Evolutionary conservation across 192 early-diverging fungal species (phyloP).

Genomic region (Mortierella antarctica): DNA sequence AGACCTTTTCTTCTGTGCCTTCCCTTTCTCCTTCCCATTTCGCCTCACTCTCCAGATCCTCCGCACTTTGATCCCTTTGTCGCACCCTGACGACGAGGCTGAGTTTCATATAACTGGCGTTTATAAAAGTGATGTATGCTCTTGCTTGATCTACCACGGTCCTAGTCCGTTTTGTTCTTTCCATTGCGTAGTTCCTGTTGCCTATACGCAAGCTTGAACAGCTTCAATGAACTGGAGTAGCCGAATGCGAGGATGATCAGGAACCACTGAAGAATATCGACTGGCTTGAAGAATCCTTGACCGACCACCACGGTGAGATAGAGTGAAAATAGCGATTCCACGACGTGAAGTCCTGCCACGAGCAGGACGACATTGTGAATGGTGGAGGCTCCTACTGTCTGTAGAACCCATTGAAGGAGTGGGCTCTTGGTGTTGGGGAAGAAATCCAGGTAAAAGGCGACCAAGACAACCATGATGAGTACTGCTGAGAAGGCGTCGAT

Average conservation of each 20-base stretch:
- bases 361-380: conserved; percentile 16
- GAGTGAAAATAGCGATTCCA: conserved; percentile 25
- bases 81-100: too few species aligned
- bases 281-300: conserved; percentile 8
- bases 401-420: conserved; percentile 21
- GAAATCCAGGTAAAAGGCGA: conserved; percentile 31
- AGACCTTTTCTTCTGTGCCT: too few species aligned
- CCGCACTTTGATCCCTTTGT: too few species aligned
- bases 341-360: background rate
- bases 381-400: conserved; percentile 3
- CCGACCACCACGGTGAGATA: conserved; percentile 39
- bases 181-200: background rate
- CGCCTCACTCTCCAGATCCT: too few species aligned
- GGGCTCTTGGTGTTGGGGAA: conserved; percentile 46
- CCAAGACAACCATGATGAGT: background rate
- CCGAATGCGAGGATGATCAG: conserved; percentile 22
- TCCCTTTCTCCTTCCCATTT: too few species aligned
- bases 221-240: conserved; percentile 6
- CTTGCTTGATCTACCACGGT: too few species aligned
- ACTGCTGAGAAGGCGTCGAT: background rate
- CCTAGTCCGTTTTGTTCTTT: too few species aligned
- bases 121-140: too few species aligned
- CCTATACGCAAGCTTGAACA: conserved; percentile 19
- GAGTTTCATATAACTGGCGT: too few species aligned
- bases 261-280: conserved; percentile 19